phyloP scores from a whole-genome alignment of 192 early-diverging fungal species.

The Podila verticillata region DNA sequence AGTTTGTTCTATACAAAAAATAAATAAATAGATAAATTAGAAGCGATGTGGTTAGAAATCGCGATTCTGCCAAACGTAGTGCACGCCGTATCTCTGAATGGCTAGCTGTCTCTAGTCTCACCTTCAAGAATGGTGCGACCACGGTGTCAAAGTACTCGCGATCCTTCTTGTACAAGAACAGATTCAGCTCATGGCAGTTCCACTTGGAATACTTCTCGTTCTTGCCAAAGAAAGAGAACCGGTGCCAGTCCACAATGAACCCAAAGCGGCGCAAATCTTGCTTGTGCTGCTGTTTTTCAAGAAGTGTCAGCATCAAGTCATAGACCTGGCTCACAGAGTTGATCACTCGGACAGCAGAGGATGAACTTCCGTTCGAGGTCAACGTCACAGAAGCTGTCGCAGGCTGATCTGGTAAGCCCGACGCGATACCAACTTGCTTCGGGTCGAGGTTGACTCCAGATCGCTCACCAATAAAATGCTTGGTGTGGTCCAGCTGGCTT shows the following conservation, averaged over 20 bases:
- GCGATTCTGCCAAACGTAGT: too few species aligned
- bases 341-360: constrained; percentile 38
- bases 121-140: constrained; percentile 54
- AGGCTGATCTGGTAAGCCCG: neutral
- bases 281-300: neutral
- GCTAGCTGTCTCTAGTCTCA: too few species aligned
- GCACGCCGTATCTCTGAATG: too few species aligned
- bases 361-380: constrained; percentile 20
- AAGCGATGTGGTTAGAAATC: too few species aligned
- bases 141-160: constrained; percentile 46
- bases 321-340: constrained; percentile 44
- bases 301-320: constrained; percentile 41
- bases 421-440: neutral
- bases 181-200: constrained; percentile 58
- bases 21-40: constrained; percentile 3
- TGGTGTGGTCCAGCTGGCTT: constrained; percentile 13
- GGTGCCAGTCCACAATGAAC: constrained; percentile 51
- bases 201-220: constrained; percentile 45
- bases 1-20: constrained; percentile 54
- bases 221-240: constrained; percentile 28
- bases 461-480: constrained; percentile 38
- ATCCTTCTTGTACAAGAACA: constrained; percentile 62
- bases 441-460: constrained; percentile 24
- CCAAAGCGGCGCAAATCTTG: constrained; percentile 31
- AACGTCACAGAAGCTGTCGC: constrained; percentile 17